Base-by-base conservation (phyloP, 2,329 filamentous ascomycete species). In the Xylaria sp. region DNA sequence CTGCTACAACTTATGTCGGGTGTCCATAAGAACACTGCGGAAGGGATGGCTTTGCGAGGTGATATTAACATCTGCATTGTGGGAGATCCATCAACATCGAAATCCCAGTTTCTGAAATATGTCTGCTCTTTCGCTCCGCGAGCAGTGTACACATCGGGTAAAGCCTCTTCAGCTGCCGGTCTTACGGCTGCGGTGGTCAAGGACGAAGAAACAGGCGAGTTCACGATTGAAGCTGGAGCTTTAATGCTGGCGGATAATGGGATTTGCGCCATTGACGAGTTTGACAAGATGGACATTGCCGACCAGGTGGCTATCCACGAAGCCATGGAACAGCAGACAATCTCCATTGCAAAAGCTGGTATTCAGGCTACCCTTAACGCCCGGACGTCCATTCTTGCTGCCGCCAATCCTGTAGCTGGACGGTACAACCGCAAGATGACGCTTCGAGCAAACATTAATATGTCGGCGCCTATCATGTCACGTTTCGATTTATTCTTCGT, bases 271-370 rank as follows among this genome's bases (percentile, higher is more conserved):
- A 99, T 99, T 79, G 96, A 99, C 79, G 96, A 99, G 80, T 99
- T 99, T 76, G 96, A 99, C 88, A 99, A 99, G 85, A 99, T 99
- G 96, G 96, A 99, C 77, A 92, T 99, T 71, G 90, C 85, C 62
- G 96, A 99, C 80, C 96, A 99, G 83, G 96, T 99, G 64, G 96
- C 96, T 73, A 99, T 99, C 77, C 96, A 99, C 87, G 96, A 99
- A 89, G 96, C 96, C 68, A 99, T 99, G 96, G 96, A 99, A 88
- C 96, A 99, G 84, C 96, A 99, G 82, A 99, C 96, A 5, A 99
- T 99, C 73, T 98, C 94, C 9, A 99, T 99, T 77, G 95, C 96
- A 69, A 99, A 99, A 83, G 96, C 96, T 5, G 96, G 96, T 77
- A 99, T 99, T 68, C 96, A 99, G 80, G 97, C 96, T 3, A 99